Evolutionary conservation across 768 basidiomycete species (phyloP), one percentile per base, ranked within the genome.

Genomic region (Erythrobasidium yunnanense): DNA sequence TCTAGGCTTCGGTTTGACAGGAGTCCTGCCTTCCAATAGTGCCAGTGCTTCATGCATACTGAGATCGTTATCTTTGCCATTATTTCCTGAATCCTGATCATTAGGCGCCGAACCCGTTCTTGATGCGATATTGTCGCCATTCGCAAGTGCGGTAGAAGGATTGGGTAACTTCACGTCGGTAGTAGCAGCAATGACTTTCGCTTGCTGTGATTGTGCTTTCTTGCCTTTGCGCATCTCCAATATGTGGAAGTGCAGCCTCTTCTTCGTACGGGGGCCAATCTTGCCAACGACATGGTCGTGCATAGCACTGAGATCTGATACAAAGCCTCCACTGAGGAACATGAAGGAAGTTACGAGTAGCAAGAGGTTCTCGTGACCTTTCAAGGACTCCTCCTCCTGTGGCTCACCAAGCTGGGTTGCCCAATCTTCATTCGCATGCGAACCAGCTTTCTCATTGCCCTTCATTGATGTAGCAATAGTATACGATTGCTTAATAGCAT

Each of bases 41-140:
- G 74, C 73, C 25, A 76, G 50, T 3, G 76, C 76, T 54, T 76
- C 71, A 17, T 56, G 57, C 4, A 75, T 51, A 2, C 69, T 54
- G 29, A 76, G 60, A 27, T 70, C 66, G 8, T 60, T 4, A 32
- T 66, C 46, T 6, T 15, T 22, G 15, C 6, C 70, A 23, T 66
- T 58, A 1, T 46, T 22, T 13, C 55, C 35, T 8, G 30, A 11
- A 20, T 55, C 53, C 35, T 65, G 54, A 20, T 52, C 25, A 11
- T 46, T 60, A 22, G 23, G 15, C 42, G 8, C 4, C 13, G 38
- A 25, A 15, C 54, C 45, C 33, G 4, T 17, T 52, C 8, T 23
- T 5, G 51, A 20, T n/a, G 4, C 51, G 3, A 23, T 50, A 50
- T 5, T 50, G 18, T 18, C 22, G 51, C 20, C 51, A 11, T 7